A percentile compares a stretch with the other conserved stretches of the same genome.
phyloP scores from a whole-genome alignment of 495 filamentous ascomycete species.

The Jackrogersella minutella region DNA sequence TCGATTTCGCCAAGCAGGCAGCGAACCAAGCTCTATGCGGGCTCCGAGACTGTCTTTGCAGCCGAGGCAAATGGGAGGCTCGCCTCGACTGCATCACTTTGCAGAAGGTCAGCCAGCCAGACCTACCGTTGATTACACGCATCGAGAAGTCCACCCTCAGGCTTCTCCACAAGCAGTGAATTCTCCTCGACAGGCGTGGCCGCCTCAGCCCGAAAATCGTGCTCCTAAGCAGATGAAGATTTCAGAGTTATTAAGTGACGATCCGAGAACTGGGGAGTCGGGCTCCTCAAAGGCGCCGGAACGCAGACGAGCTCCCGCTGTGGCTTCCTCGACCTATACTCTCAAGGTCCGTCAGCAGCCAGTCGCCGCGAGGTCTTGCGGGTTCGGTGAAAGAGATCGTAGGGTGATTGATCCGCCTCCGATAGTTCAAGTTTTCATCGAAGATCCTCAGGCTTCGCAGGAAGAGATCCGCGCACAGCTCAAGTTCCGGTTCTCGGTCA shows the following conservation, averaged over 20 bases:
- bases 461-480: slow-evolving; percentile 66
- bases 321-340: slow-evolving; percentile 33
- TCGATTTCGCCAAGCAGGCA: slow-evolving; percentile 25
- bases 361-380: slow-evolving; percentile 86
- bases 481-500: slow-evolving; percentile 77
- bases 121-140: slow-evolving; percentile 28
- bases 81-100: slow-evolving; percentile 24
- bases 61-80: slow-evolving; percentile 18
- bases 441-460: slow-evolving; percentile 63
- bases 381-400: slow-evolving; percentile 92
- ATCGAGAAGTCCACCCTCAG: slow-evolving; percentile 27
- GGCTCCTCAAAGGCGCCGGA: slow-evolving; percentile 41
- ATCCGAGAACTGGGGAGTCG: slow-evolving; percentile 36
- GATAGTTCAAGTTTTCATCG: slow-evolving; percentile 85
- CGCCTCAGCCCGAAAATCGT: slow-evolving; percentile 35
- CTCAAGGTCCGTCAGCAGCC: slow-evolving; percentile 91
- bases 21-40: slow-evolving; percentile 28
- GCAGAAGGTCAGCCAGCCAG: slow-evolving; percentile 28
- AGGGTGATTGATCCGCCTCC: slow-evolving; percentile 95
- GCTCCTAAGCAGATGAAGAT: slow-evolving; percentile 54
- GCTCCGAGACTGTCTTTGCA: slow-evolving; percentile 25
- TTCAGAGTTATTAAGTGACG: slow-evolving; percentile 53
- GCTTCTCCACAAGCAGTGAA: slow-evolving; percentile 27
- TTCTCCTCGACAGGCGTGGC: slow-evolving; percentile 31
- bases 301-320: slow-evolving; percentile 15